These are phyloP conservation scores for Plasmodium berghei DNA, from an alignment of 169 alveolate genomes.

Conservation along the genomic window DNA sequence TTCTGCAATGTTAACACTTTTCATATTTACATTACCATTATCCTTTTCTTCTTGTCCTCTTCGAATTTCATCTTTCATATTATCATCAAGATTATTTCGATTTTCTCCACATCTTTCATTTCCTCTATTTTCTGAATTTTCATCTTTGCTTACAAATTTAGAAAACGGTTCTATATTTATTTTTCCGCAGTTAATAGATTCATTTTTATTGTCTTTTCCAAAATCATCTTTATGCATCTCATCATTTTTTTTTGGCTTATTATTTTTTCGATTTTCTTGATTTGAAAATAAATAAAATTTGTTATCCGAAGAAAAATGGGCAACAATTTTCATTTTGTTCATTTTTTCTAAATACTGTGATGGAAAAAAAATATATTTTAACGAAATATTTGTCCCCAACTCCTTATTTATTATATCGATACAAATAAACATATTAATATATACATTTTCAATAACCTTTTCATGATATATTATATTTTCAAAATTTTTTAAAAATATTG, in stretches of 20 bases:
- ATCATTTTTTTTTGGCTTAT: not conserved
- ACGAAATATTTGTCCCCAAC: slow-evolving; percentile 37
- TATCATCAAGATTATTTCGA: not conserved
- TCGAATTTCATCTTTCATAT: not conserved
- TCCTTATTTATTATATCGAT: slow-evolving; percentile 68
- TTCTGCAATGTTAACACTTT: not conserved
- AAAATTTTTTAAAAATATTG: slow-evolving; percentile 54
- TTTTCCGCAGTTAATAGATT: not conserved
- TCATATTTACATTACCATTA: not conserved
- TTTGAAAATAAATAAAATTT: slow-evolving; percentile 27
- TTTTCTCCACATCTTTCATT: not conserved
- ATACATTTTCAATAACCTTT: slow-evolving; percentile 43
- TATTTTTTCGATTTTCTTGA: not conserved
- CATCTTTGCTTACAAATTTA: no score
- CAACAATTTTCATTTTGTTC: slow-evolving; percentile 26
- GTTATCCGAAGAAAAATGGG: slow-evolving; percentile 34
- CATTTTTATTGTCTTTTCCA: not conserved
- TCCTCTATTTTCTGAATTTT: not conserved
- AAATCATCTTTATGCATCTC: not conserved
- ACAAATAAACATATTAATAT: slow-evolving; percentile 75
- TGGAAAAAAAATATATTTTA: slow-evolving; percentile 66
- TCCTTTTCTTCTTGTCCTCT: not conserved
- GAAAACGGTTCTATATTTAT: no score
- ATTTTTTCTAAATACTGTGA: slow-evolving; percentile 11
- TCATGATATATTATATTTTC: slow-evolving; percentile 70